Evolutionary conservation across 495 filamentous ascomycete species (phyloP), one percentile per base, ranked within the genome.

Genomic region (Podospora australis): DNA sequence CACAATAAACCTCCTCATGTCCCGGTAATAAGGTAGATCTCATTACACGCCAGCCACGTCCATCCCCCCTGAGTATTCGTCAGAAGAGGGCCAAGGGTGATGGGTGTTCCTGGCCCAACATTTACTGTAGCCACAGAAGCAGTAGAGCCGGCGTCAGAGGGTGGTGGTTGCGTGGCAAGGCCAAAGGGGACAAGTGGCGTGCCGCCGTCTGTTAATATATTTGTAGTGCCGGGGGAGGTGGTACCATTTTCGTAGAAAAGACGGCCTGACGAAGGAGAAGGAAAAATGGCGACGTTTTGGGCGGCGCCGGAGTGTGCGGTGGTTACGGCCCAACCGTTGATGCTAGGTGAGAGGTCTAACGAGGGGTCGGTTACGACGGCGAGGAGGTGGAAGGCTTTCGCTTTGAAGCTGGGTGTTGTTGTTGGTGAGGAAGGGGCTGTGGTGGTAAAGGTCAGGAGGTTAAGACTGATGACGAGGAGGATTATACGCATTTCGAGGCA

Each of bases 241-340:
- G 67, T 68, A 47, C 65, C 64, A 50, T 67, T 67, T 22, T 62
- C 51, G 57, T 67, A 69, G 48, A 65, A 69, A 50, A 67, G 41
- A 14, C 55, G 52, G 13, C 48, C 60, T 9, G 44, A 30, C 9
- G 49, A 28, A 20, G 30, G n/a, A 6, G 49, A 35, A 40, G 38
- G 2, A 20, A 66, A 53, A 7, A 59, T 54, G 16, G 59, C 64
- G 8, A 51, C 63, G 56, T 59, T 62, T n/a, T 49, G 21, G n/a
- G 58, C 62, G 7, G 66, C 55, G 14, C 62, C 63, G 11, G 51
- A 55, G 52, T 69, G 66, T 9, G 50, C 57, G 10, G 55, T 57
- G 13, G 41, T 28, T 22, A 69, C 14, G 25, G 45, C 45, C 23
- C 13, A 48, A 26, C 52, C 50, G 22, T 62, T 46, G 46, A 67